Conservation (phyloP, 495 filamentous ascomycete genomes). For the Xylaria castorea region DNA sequence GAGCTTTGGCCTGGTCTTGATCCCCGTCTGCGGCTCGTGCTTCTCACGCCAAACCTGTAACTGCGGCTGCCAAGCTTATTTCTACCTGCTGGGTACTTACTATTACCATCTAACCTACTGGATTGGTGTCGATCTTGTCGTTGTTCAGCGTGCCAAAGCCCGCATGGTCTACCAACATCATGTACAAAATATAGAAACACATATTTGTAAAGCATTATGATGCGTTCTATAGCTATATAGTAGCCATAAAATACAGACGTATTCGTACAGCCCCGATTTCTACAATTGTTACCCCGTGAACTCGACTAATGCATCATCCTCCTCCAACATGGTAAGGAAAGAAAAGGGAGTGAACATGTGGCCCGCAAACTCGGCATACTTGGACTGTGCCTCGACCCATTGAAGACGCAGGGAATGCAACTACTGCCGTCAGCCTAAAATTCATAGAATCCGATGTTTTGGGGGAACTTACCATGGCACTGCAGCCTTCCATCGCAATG, state of each 20-base stretch:
- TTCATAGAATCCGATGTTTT: background rate
- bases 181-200: background rate
- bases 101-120: background rate
- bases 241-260: conserved; percentile 36
- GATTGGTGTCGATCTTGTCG: background rate
- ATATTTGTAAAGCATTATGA: background rate
- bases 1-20: background rate
- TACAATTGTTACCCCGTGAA: conserved; percentile 47
- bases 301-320: conserved; percentile 66
- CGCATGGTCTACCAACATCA: background rate
- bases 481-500: conserved; percentile 61
- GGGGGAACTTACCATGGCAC: conserved; percentile 53
- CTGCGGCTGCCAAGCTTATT: background rate
- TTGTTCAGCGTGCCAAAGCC: background rate
- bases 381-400: conserved; percentile 99
- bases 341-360: conserved; percentile 91
- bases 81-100: background rate
- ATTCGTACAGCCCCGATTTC: conserved; percentile 31
- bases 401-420: conserved; percentile 94
- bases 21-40: background rate
- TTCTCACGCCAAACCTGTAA: background rate
- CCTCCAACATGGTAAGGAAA: conserved; percentile 86
- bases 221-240: conserved; percentile 37
- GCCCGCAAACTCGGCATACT: conserved; percentile 97
- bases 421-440: conserved; percentile 30